These are phyloP conservation scores for Trifolium pratense DNA, from an alignment of 306 rosid genomes.

Conservation along the genomic window DNA sequence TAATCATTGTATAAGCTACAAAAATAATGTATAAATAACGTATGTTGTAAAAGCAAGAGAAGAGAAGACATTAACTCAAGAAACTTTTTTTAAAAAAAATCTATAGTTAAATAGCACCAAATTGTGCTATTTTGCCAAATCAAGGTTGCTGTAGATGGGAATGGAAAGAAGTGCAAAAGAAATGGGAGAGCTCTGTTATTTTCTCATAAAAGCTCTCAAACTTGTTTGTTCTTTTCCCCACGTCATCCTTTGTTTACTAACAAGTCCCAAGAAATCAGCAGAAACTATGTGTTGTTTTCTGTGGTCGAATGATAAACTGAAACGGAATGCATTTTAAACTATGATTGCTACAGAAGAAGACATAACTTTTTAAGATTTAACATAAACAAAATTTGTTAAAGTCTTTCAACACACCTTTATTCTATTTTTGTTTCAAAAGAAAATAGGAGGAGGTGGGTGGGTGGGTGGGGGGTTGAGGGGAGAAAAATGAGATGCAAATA, in stretches of 20 bases:
- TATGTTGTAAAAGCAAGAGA: constrained; percentile 11
- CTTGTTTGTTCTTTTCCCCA: background rate
- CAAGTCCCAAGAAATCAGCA: constrained; percentile 24
- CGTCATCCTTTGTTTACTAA: background rate
- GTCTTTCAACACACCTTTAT: background rate
- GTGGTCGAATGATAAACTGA: constrained; percentile 19
- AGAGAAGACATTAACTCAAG: constrained; percentile 1
- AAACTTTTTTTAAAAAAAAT: background rate
- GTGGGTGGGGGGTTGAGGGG: background rate
- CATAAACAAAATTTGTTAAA: background rate
- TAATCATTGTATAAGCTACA: background rate
- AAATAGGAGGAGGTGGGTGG: background rate
- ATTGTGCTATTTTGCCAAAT: background rate
- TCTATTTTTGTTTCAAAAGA: background rate
- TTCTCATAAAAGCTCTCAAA: background rate
- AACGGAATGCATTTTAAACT: background rate
- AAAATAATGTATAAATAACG: constrained; percentile 15
- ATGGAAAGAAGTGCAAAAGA: constrained; percentile 15
- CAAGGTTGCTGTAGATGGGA: constrained; percentile 3
- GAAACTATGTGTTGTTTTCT: background rate
- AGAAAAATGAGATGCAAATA: constrained; percentile 9
- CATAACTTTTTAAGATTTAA: background rate
- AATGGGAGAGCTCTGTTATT: background rate
- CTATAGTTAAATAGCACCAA: background rate
- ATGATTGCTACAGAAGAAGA: background rate